A percentile compares a stretch with the other conserved stretches of the same genome.
Conservation (phyloP, 306 rosid species). For the Dryas alaskensis region DNA sequence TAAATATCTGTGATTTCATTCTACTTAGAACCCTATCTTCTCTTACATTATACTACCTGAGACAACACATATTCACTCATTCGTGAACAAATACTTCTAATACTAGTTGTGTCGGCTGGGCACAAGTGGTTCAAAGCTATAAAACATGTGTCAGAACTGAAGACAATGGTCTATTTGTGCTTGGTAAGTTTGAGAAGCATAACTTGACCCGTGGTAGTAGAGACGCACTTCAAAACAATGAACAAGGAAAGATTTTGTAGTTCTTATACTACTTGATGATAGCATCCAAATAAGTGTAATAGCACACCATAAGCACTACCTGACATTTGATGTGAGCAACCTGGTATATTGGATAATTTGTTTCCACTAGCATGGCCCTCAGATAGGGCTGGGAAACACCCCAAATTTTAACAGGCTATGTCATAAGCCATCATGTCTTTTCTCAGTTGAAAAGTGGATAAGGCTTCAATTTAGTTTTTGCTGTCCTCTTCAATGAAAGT, state of each 20-base stretch:
- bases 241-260: neutral
- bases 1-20: neutral
- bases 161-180: neutral
- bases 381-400: neutral
- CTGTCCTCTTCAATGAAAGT: neutral
- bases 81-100: neutral
- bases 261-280: neutral
- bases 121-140: neutral
- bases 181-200: neutral
- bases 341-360: neutral
- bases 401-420: neutral
- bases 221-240: neutral
- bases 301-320: neutral
- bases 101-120: neutral
- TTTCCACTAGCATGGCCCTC: neutral
- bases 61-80: constrained; percentile 13
- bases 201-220: neutral
- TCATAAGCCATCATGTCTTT: constrained; percentile 9
- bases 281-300: neutral
- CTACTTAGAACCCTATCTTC: constrained; percentile 10
- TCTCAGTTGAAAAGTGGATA: neutral
- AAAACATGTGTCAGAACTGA: neutral
- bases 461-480: neutral
- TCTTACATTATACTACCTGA: neutral
- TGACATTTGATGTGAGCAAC: neutral